phyloP scores from a whole-genome alignment of 2,329 filamentous ascomycete genomes.

The Claviceps sp. region DNA sequence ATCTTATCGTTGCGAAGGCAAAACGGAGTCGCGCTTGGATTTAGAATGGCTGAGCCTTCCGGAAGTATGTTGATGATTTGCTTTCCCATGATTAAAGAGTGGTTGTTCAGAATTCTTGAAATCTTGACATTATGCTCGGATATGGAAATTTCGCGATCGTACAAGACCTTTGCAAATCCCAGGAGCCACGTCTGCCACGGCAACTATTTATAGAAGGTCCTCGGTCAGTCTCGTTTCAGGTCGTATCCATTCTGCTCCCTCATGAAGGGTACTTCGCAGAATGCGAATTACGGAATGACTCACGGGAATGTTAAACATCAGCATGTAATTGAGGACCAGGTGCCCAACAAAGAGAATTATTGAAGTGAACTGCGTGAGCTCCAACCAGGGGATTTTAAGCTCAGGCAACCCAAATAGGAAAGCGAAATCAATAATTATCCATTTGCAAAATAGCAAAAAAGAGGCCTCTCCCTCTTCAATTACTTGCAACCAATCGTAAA shows the following conservation, averaged over 20 bases:
- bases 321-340: slow-evolving; percentile 60
- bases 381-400: slow-evolving; percentile 89
- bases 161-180: slow-evolving; percentile 65
- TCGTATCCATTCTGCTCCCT: background rate
- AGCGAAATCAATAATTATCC: slow-evolving; percentile 72
- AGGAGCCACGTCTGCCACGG: slow-evolving; percentile 63
- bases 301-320: slow-evolving; percentile 86
- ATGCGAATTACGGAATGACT: slow-evolving; percentile 14
- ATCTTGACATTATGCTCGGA: slow-evolving; percentile 89
- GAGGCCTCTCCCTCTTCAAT: slow-evolving; percentile 74
- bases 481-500: slow-evolving; percentile 73
- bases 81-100: slow-evolving; percentile 85
- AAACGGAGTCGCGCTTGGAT: slow-evolving; percentile 67
- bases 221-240: background rate
- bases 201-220: slow-evolving; percentile 32
- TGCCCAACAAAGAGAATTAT: slow-evolving; percentile 59
- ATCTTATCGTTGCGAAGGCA: slow-evolving; percentile 58
- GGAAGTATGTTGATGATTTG: slow-evolving; percentile 97
- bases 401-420: slow-evolving; percentile 81
- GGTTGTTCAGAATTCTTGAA: slow-evolving; percentile 75
- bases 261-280: background rate
- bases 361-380: slow-evolving; percentile 68
- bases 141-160: slow-evolving; percentile 84
- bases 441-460: slow-evolving; percentile 87
- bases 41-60: slow-evolving; percentile 85